These are phyloP conservation scores for Blastomyces silverae DNA, from an alignment of 2,329 filamentous ascomycete genomes.

Conservation along the genomic window DNA sequence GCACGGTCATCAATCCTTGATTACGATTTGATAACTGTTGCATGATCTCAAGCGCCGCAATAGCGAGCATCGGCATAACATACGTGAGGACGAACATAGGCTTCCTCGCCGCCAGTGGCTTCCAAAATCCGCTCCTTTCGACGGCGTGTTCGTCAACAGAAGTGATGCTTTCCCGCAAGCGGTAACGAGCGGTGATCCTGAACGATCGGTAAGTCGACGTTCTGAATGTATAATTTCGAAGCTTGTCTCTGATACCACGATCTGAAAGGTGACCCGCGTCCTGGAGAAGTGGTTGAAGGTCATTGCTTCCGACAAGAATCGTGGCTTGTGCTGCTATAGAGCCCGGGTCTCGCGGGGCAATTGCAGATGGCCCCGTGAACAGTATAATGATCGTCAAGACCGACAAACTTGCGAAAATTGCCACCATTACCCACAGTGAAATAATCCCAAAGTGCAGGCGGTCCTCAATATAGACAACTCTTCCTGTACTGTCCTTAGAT, in stretches of 20 bases:
- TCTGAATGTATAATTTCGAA: slow-evolving; percentile 8
- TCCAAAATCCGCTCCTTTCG: slow-evolving; percentile 2
- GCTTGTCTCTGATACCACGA: neutral
- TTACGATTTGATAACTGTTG: slow-evolving; percentile 7
- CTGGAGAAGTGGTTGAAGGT: neutral
- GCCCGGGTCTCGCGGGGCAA: neutral
- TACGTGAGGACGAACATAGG: neutral
- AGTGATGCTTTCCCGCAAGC: neutral
- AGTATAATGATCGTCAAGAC: neutral
- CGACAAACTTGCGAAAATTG: neutral
- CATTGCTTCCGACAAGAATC: slow-evolving; percentile 5
- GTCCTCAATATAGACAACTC: slow-evolving; percentile 6
- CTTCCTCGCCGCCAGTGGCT: neutral
- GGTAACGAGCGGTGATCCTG: slow-evolving; percentile 4
- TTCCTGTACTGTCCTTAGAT: neutral
- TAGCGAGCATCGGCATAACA: neutral
- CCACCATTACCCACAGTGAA: slow-evolving; percentile 7
- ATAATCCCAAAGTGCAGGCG: neutral
- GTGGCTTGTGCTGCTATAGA: slow-evolving; percentile 4
- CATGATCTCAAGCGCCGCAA: slow-evolving; percentile 4
- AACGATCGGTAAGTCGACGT: slow-evolving; percentile 10
- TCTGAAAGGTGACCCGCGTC: slow-evolving; percentile 4
- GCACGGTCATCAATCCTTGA: neutral
- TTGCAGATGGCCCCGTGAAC: neutral
- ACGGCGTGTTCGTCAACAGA: neutral